Evolutionary conservation across 805 yeast species (phyloP), one percentile per base, ranked within the genome.

Genomic region (Saturnispora sekii): DNA sequence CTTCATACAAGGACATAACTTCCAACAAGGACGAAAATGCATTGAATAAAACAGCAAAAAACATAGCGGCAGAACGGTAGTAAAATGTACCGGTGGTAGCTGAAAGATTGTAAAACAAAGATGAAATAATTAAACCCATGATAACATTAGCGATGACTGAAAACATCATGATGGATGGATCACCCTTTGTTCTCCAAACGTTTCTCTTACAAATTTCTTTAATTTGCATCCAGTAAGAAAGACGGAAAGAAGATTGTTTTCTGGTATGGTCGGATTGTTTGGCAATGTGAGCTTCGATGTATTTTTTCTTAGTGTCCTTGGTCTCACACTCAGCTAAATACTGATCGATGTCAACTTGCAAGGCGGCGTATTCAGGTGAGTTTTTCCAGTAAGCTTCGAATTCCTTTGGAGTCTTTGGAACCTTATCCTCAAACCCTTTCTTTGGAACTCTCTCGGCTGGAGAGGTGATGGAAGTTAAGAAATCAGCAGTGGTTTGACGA

Each of bases 21-120:
- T 79, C 86, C 54, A 77, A 64, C 48, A 79, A 57, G 14, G 81
- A 77, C 14, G 79, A 66, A 54, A 79, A 75, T 11, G 83, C 77
- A 57, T 78, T 78, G 61, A 77, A 79, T 55, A 79, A 65, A 38
- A 76, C 69, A 17, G 82, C 79, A 59, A 80, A 80, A 63, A 83
- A 84, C 69, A 83, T 65, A 38, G 80, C 72, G 35, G 86, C 77
- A 53, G 79, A 73, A 56, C 87, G 66, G 53, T 63, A 67, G 57
- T 70, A 77, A 51, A 79, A 72, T 2, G 77, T 69, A 0, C 54
- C 60, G 0, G 84, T 72, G 26, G 57, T 58, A 14, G 57, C 49
- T 8, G 51, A 39, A 50, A 76, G 54, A 51, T 77, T 74, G 61
- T 74, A 78, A 53, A 76, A 79, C 51, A 79, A 69, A 2, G 84